A percentile compares a stretch with the other conserved stretches of the same genome.
These are phyloP conservation scores for Neoboletus magnificus DNA, from an alignment of 768 basidiomycete genomes.

Conservation along the genomic window DNA sequence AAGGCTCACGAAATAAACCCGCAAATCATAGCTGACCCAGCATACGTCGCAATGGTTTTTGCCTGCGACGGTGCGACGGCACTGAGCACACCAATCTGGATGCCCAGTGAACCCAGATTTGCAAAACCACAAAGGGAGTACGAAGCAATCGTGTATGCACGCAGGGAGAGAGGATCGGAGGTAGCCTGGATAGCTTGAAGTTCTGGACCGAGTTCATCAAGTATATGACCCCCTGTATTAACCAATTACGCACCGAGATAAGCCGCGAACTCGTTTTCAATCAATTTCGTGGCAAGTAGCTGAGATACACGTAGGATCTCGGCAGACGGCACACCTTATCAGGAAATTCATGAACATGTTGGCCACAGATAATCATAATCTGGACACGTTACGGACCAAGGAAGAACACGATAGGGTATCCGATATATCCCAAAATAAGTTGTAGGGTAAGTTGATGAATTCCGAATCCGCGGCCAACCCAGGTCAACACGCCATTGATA, in stretches of 20 bases:
- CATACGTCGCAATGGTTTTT: constrained; percentile 67
- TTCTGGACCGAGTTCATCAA: constrained; percentile 24
- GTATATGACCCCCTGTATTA: not conserved
- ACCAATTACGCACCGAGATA: constrained; percentile 42
- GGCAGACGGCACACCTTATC: constrained; percentile 61
- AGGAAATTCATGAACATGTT: constrained; percentile 1
- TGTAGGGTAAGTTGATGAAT: constrained; percentile 81
- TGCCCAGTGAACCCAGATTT: constrained; percentile 82
- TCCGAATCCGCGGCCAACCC: constrained; percentile 85
- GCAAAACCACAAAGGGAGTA: constrained; percentile 92
- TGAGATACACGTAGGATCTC: constrained; percentile 81
- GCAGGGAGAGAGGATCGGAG: constrained; percentile 57
- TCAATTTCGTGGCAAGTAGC: constrained; percentile 81
- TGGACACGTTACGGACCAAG: constrained; percentile 34
- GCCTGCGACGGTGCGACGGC: constrained; percentile 67
- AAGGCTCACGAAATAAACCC: constrained; percentile 54
- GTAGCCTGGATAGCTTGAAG: constrained; percentile 44
- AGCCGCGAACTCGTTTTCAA: constrained; percentile 85
- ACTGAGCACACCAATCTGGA: constrained; percentile 75
- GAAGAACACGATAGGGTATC: constrained; percentile 86
- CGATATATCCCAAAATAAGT: constrained; percentile 80
- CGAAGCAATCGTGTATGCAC: constrained; percentile 78
- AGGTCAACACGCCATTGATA: constrained; percentile 83
- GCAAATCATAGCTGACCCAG: constrained; percentile 65
- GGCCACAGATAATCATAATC: not conserved